Evolutionary conservation across 768 basidiomycete genomes (phyloP).

Genomic region (Boletus barrowsii): DNA sequence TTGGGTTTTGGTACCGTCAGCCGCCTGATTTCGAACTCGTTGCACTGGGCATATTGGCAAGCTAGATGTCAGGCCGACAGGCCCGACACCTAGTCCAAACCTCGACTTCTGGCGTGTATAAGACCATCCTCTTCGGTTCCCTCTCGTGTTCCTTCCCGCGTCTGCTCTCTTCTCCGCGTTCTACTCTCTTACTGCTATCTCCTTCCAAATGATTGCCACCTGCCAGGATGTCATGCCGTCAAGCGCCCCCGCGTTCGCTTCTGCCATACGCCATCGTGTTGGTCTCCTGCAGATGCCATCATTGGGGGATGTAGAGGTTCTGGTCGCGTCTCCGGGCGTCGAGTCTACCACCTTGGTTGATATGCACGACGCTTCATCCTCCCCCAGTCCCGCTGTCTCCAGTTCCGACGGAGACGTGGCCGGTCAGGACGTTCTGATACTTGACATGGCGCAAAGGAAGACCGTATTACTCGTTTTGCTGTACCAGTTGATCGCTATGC

Average conservation of each 20-base stretch:
- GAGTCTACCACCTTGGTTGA: not conserved
- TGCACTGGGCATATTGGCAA: not conserved
- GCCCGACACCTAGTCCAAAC: not conserved
- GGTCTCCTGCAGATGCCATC: not conserved
- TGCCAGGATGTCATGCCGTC: not conserved
- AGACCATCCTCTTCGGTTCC: slow-evolving; percentile 4
- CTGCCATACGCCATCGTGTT: not conserved
- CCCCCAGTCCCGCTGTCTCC: not conserved
- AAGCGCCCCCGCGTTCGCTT: not conserved
- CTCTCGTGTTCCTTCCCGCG: not conserved
- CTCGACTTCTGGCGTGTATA: slow-evolving; percentile 3
- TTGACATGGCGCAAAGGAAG: slow-evolving; percentile 2
- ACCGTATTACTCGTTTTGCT: slow-evolving; percentile 2
- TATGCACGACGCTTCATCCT: not conserved
- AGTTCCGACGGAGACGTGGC: not conserved
- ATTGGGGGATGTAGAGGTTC: not conserved
- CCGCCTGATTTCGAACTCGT: not conserved
- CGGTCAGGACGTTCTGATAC: not conserved
- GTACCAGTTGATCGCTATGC: not conserved
- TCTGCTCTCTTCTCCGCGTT: not conserved
- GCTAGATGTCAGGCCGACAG: not conserved
- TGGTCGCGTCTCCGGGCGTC: not conserved
- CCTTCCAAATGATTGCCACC: slow-evolving; percentile 4
- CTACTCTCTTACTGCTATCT: not conserved
- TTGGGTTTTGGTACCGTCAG: not conserved